Evolutionary conservation across 2,329 filamentous ascomycete genomes (phyloP).

Genomic region (Alternaria conjuncta): DNA sequence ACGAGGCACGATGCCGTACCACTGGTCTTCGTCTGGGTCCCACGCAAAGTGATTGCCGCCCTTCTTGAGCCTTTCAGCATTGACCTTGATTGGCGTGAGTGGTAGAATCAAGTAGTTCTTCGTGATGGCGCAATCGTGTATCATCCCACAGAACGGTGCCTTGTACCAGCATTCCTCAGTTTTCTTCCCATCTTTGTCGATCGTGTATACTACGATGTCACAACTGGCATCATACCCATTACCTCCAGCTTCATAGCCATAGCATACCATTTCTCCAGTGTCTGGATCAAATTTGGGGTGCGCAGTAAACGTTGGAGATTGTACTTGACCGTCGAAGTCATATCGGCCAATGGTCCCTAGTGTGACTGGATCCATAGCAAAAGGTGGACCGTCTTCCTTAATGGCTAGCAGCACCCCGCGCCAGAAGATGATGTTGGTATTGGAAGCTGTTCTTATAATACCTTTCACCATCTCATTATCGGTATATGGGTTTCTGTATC

Average conservation of each 20-base stretch:
- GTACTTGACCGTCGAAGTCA: constrained; percentile 50
- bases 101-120: constrained; percentile 49
- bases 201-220: constrained; percentile 51
- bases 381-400: constrained; percentile 56
- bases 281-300: constrained; percentile 55
- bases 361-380: constrained; percentile 50
- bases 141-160: constrained; percentile 49
- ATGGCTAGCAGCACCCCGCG: constrained; percentile 61
- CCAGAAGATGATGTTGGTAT: constrained; percentile 68
- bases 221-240: constrained; percentile 40
- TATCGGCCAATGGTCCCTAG: constrained; percentile 50
- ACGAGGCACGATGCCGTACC: constrained; percentile 62
- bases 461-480: constrained; percentile 63
- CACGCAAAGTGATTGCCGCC: constrained; percentile 52
- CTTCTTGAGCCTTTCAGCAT: constrained; percentile 44
- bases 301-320: constrained; percentile 51
- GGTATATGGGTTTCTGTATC: constrained; percentile 65
- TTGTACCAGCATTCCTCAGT: constrained; percentile 52
- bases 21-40: constrained; percentile 60
- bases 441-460: constrained; percentile 63
- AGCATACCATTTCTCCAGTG: constrained; percentile 52
- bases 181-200: constrained; percentile 47
- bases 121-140: constrained; percentile 51
- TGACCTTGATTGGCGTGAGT: constrained; percentile 47
- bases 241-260: constrained; percentile 52